These are phyloP conservation scores for Asclepias syriaca DNA, from an alignment of 257 asterid genomes.

Conservation along the genomic window DNA sequence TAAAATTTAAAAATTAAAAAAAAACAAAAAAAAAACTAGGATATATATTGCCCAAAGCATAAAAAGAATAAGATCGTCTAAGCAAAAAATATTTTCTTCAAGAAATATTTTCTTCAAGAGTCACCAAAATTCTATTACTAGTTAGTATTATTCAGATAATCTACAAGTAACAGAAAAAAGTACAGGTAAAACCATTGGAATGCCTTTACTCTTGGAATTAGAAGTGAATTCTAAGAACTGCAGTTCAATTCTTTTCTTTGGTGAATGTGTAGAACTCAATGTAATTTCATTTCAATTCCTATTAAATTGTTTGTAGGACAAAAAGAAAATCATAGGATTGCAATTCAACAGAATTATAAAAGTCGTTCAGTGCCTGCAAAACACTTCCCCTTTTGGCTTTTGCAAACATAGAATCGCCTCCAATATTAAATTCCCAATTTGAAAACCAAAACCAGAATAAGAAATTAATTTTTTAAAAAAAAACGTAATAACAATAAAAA, in stretches of 20 bases:
- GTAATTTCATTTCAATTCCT: too few species aligned
- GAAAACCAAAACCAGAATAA: too few species aligned
- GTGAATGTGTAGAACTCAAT: too few species aligned
- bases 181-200: too few species aligned
- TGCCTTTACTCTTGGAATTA: not conserved
- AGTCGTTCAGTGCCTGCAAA: not conserved
- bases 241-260: not conserved
- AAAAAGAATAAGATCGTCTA: not conserved
- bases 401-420: too few species aligned
- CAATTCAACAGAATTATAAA: not conserved
- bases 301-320: too few species aligned
- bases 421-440: too few species aligned
- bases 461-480: too few species aligned
- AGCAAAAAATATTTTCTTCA: not conserved
- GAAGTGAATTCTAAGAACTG: not conserved
- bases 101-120: not conserved
- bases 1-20: too few species aligned
- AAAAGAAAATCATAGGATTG: not conserved
- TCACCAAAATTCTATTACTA: not conserved
- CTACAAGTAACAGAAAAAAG: not conserved
- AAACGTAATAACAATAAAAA: too few species aligned
- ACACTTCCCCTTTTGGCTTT: not conserved
- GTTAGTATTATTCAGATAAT: not conserved
- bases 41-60: not conserved
- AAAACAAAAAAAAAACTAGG: not conserved